Conservation (phyloP, 2,329 filamentous ascomycete genomes). For the Microdochium paspali region DNA sequence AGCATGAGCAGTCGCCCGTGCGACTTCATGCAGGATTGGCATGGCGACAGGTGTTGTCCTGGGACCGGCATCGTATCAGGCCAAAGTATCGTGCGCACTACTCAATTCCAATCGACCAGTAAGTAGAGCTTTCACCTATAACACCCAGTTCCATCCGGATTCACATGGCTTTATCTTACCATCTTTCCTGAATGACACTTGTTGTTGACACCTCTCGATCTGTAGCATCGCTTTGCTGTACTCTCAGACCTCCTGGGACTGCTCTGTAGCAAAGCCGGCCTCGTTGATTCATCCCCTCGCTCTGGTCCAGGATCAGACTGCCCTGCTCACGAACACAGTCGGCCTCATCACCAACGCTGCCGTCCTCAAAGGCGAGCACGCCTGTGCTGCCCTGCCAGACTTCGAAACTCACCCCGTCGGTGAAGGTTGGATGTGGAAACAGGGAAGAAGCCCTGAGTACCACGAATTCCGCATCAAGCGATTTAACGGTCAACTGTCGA, state of each 20-base stretch:
- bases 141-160: too few species aligned
- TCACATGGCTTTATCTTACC: conserved; percentile 3
- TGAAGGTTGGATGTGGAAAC: conserved; percentile 9
- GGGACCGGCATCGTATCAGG: conserved; percentile 19
- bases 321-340: not conserved
- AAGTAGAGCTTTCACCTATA: too few species aligned
- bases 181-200: not conserved
- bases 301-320: not conserved
- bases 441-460: not conserved
- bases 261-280: not conserved
- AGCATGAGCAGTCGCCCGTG: conserved; percentile 6
- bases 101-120: conserved; percentile 22
- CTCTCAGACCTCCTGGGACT: not conserved
- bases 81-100: conserved; percentile 21
- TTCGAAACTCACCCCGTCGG: conserved; percentile 10
- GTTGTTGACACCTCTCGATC: not conserved
- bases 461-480: conserved; percentile 17
- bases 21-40: conserved; percentile 18
- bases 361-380: conserved; percentile 6
- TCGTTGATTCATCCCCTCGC: not conserved
- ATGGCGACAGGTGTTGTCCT: conserved; percentile 20
- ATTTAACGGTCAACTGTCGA: conserved; percentile 16
- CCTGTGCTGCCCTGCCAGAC: conserved; percentile 16
- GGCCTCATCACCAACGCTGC: not conserved
- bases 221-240: not conserved